Evolutionary conservation across 805 yeast species (phyloP), one percentile per base, ranked within the genome.

Genomic region (Vanderwaltozyma verrucispora): DNA sequence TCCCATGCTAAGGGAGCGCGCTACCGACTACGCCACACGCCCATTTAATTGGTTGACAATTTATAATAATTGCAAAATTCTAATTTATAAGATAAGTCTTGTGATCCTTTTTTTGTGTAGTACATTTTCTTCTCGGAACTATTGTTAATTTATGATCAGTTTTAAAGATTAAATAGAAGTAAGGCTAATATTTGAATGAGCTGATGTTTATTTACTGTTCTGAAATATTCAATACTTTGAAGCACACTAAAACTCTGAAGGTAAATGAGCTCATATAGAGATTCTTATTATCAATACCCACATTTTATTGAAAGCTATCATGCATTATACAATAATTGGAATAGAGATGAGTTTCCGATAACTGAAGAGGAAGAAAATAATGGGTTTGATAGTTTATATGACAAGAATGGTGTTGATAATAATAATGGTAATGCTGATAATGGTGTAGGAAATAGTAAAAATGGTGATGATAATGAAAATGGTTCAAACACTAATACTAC

Each of bases 261-360:
- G 6, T 6, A 21, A 7, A 35, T 30, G 34, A 33, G 31, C 13
- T 29, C 35, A 10, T 53, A 48, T 32, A 44, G 58, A 28, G 61
- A 56, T 32, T 54, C 61, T 6, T 45, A 47, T 34, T 54, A 46
- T 35, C 57, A 54, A 34, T 45, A 45, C 30, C 53, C 45, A 27
- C 61, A 56, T 32, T 36, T 44, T 10, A 24, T 24, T 4, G 39
- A 46, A 14, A 42, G 53, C 4, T 54, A 53, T 30, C 52, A 54
- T 33, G 45, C 47, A 4, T 37, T 54, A 27, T 56, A 55, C 32
- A 36, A 45, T 18, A 57, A 55, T 30, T 56, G 62, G 62, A 47
- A 53, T 21, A 50, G 48, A 29, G 57, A 51, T 26, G 42, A 38
- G 30, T 47, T 56, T 30, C 54, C 58, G 18, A 44, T 54, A 5